Conservation (phyloP, 441 rosid species). For the Theobroma grandiflorum region DNA sequence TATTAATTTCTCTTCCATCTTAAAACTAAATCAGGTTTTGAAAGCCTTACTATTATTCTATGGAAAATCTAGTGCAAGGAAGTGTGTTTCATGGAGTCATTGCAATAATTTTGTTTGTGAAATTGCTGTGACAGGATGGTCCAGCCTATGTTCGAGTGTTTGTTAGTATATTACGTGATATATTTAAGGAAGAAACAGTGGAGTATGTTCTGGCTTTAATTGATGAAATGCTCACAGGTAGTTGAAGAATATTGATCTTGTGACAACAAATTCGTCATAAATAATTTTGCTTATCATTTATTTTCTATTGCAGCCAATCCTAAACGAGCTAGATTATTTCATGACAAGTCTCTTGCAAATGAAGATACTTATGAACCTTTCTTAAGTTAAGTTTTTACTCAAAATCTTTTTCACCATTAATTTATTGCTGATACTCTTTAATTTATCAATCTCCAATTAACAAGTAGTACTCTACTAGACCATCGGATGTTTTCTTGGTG, state of each 20-base stretch:
- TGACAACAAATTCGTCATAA: constrained; percentile 16
- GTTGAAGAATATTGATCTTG: constrained; percentile 22
- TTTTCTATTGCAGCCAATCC: constrained; percentile 77
- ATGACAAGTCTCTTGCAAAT: constrained; percentile 74
- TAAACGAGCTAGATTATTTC: constrained; percentile 89
- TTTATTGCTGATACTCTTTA: constrained; percentile 8
- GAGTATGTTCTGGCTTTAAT: constrained; percentile 96
- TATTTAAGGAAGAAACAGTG: constrained; percentile 94
- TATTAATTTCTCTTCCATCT: constrained; percentile 12
- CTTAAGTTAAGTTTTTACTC: constrained; percentile 74
- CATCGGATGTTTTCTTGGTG: background rate
- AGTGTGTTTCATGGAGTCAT: background rate
- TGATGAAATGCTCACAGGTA: constrained; percentile 96
- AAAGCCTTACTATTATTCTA: background rate
- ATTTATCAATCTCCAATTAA: constrained; percentile 1
- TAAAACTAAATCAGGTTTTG: background rate
- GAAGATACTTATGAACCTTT: constrained; percentile 97
- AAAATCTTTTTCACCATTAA: background rate
- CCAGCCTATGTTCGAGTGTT: constrained; percentile 88
- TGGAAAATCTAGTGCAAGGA: background rate
- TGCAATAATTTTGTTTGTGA: constrained; percentile 17
- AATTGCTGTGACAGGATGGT: constrained; percentile 76
- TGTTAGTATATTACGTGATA: constrained; percentile 85
- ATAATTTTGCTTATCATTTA: constrained; percentile 28
- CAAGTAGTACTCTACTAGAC: background rate